Evolutionary conservation across 495 filamentous ascomycete genomes (phyloP).

Genomic region (Terfezia claveryi): DNA sequence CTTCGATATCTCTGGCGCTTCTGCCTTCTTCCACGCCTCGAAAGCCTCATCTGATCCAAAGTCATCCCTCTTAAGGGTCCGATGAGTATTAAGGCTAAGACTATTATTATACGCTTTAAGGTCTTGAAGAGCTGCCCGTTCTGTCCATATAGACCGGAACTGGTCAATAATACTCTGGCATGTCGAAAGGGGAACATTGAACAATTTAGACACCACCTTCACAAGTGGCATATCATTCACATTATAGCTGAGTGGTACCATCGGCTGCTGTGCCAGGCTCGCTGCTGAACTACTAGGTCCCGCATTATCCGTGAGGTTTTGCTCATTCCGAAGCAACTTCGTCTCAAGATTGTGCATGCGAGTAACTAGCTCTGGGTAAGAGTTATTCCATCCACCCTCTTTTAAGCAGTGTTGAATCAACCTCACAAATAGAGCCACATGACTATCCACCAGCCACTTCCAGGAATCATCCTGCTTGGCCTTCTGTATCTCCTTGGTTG

Average conservation of each 20-base stretch:
- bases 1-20: conserved; percentile 61
- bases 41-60: conserved; percentile 85
- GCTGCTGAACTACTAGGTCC: conserved; percentile 21
- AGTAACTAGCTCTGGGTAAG: conserved; percentile 49
- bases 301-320: conserved; percentile 43
- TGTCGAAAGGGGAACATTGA: conserved; percentile 49
- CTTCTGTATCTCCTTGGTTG: conserved; percentile 68
- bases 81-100: conserved; percentile 54
- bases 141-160: conserved; percentile 64
- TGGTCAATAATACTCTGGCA: conserved; percentile 71
- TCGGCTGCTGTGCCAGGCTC: conserved; percentile 38
- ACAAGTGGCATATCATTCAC: conserved; percentile 95
- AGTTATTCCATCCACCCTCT: conserved; percentile 42
- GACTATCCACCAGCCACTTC: conserved; percentile 82
- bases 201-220: conserved; percentile 62
- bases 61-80: conserved; percentile 58
- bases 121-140: conserved; percentile 72
- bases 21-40: conserved; percentile 69
- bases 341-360: conserved; percentile 66
- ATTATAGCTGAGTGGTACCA: conserved; percentile 64
- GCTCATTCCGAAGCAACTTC: conserved; percentile 86
- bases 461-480: conserved; percentile 68
- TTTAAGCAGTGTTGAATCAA: conserved; percentile 60
- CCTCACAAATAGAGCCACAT: conserved; percentile 85
- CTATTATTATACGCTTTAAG: conserved; percentile 81